Evolutionary conservation across 495 filamentous ascomycete species (phyloP).

Genomic region (Pseudotulostoma volvatum): DNA sequence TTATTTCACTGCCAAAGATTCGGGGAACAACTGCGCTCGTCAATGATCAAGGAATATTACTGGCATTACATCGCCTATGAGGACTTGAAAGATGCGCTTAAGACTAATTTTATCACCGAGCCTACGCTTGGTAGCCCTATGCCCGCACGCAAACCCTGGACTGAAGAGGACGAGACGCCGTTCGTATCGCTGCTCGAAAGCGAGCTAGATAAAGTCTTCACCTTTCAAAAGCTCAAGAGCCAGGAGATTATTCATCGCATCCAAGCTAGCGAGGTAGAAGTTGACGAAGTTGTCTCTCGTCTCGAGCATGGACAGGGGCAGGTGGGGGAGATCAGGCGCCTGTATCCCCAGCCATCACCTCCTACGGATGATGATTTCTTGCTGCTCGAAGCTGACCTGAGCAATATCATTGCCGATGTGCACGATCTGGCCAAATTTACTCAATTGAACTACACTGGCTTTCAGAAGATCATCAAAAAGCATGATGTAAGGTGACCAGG

Average conservation of each 20-base stretch:
- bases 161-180: conserved; percentile 74
- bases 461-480: conserved; percentile 99
- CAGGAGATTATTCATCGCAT: conserved; percentile 88
- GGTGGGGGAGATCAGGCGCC: conserved; percentile 10
- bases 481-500: conserved; percentile 79
- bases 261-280: conserved; percentile 68
- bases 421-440: conserved; percentile 98
- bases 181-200: conserved; percentile 77
- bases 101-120: conserved; percentile 45
- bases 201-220: conserved; percentile 92
- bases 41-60: conserved; percentile 85
- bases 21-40: conserved; percentile 85
- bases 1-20: conserved; percentile 50
- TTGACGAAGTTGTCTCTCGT: conserved; percentile 66
- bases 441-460: conserved; percentile 95
- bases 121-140: conserved; percentile 37
- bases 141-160: conserved; percentile 54
- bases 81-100: conserved; percentile 74
- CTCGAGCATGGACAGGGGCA: conserved; percentile 31
- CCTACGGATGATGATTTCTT: conserved; percentile 81
- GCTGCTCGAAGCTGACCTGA: conserved; percentile 83
- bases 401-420: conserved; percentile 96
- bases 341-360: conserved; percentile 14
- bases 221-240: conserved; percentile 89
- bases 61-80: conserved; percentile 98